Percentiles rank a stretch among this genome's conserved stretches.
Conservation (phyloP, 257 asterid species). For the Gentiana dahurica region DNA sequence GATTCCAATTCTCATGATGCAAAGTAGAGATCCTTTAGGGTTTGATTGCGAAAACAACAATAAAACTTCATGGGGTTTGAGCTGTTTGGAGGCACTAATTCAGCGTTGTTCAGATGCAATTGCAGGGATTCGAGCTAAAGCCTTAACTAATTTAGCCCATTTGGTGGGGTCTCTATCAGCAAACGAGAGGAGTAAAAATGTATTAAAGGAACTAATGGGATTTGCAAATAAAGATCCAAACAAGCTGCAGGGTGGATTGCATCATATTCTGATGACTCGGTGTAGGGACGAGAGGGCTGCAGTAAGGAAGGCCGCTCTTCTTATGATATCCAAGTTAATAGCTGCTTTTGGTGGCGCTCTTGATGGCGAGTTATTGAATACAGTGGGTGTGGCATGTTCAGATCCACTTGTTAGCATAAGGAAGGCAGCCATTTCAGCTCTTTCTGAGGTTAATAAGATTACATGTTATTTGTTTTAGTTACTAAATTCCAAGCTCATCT, state of each 20-base stretch:
- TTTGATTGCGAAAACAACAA: constrained; percentile 28
- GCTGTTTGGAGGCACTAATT: constrained; percentile 54
- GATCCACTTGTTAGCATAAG: constrained; percentile 97
- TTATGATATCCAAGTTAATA: constrained; percentile 61
- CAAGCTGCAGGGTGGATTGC: constrained; percentile 22
- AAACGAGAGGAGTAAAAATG: constrained; percentile 28
- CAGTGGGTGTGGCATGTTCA: constrained; percentile 83
- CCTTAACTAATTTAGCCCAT: constrained; percentile 70
- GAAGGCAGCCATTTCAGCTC: constrained; percentile 73
- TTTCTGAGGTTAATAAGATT: constrained; percentile 71
- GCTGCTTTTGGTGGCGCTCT: constrained; percentile 50
- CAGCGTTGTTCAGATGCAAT: constrained; percentile 74
- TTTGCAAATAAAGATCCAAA: constrained; percentile 25
- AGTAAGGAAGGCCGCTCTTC: constrained; percentile 87
- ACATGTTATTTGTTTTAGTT: constrained; percentile 6
- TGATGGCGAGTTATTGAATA: constrained; percentile 62
- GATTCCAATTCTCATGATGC: constrained; percentile 37
- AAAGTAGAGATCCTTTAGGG: constrained; percentile 39
- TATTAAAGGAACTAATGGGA: constrained; percentile 57
- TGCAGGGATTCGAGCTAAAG: constrained; percentile 74
- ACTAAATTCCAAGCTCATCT: not conserved
- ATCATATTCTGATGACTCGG: constrained; percentile 43
- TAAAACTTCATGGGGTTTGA: constrained; percentile 48
- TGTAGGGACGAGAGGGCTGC: constrained; percentile 93
- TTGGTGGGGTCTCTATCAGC: constrained; percentile 40